Conservation (phyloP, 306 rosid genomes). For the Corylus heterophylla region DNA sequence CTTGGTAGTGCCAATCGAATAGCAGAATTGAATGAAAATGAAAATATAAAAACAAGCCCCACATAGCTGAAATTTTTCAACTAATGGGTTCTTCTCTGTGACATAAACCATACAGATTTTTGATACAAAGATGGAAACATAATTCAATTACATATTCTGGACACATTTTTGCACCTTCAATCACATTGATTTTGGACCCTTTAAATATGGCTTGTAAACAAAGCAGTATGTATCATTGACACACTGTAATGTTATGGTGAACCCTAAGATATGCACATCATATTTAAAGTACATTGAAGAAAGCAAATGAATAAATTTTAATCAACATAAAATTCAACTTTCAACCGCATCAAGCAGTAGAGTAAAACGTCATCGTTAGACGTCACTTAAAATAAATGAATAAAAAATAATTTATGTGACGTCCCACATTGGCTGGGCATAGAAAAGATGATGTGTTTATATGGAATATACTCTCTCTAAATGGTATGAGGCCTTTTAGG, state of each 20-base stretch:
- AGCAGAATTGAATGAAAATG: not conserved
- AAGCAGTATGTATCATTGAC: conserved; percentile 14
- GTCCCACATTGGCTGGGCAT: too few species aligned
- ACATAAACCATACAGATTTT: conserved; percentile 11
- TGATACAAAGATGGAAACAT: conserved; percentile 17
- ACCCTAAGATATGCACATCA: conserved; percentile 1
- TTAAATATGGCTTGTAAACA: conserved; percentile 3
- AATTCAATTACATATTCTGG: conserved; percentile 16
- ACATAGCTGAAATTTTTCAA: conserved; percentile 4
- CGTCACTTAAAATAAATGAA: too few species aligned
- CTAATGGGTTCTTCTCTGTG: conserved; percentile 14
- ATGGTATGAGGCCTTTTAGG: too few species aligned
- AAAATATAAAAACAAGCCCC: conserved; percentile 4
- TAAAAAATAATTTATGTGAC: too few species aligned
- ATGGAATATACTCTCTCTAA: too few species aligned
- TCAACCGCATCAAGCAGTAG: not conserved
- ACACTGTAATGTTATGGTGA: not conserved
- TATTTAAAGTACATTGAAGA: not conserved
- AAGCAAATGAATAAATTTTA: not conserved
- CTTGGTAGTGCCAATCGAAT: too few species aligned
- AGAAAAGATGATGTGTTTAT: too few species aligned
- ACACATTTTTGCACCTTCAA: conserved; percentile 20
- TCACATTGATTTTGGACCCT: conserved; percentile 14
- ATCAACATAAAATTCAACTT: not conserved
- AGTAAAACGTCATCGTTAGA: not conserved